A percentile compares a stretch with the other conserved stretches of the same genome.
These are phyloP conservation scores for Solanum hybrid DNA, from an alignment of 305 asterid genomes.

Conservation along the genomic window DNA sequence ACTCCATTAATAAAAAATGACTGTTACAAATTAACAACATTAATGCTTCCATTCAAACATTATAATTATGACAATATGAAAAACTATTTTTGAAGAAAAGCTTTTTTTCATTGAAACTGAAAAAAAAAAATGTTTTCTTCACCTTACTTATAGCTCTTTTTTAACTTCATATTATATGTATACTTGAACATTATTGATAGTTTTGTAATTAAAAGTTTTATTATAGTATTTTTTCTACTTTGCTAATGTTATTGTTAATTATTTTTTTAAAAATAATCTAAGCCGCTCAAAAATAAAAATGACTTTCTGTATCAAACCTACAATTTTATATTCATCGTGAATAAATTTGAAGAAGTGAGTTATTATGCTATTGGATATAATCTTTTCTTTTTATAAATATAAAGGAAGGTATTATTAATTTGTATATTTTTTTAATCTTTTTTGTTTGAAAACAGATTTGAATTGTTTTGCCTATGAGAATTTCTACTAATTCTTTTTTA, in stretches of 20 bases:
- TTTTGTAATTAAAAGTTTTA: neutral
- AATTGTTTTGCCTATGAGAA: neutral
- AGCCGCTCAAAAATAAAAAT: neutral
- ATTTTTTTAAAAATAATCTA: neutral
- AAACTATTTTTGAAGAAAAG: too few species aligned
- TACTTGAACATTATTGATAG: neutral
- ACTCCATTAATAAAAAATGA: neutral
- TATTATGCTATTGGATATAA: neutral
- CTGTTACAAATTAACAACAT: neutral
- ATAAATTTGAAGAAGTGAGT: neutral
- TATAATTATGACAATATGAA: too few species aligned
- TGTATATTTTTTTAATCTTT: too few species aligned
- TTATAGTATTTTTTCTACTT: neutral
- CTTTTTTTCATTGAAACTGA: too few species aligned
- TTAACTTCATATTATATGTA: too few species aligned
- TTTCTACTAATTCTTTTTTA: neutral
- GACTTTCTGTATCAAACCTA: accelerated
- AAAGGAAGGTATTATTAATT: too few species aligned
- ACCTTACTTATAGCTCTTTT: too few species aligned
- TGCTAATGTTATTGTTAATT: neutral
- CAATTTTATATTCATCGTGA: accelerated
- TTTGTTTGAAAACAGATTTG: neutral
- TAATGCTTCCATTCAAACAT: neutral
- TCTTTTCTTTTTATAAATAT: too few species aligned
- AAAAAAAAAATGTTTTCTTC: too few species aligned